Conservation (phyloP, 257 asterid species). For the Scutellaria baicalensis region DNA sequence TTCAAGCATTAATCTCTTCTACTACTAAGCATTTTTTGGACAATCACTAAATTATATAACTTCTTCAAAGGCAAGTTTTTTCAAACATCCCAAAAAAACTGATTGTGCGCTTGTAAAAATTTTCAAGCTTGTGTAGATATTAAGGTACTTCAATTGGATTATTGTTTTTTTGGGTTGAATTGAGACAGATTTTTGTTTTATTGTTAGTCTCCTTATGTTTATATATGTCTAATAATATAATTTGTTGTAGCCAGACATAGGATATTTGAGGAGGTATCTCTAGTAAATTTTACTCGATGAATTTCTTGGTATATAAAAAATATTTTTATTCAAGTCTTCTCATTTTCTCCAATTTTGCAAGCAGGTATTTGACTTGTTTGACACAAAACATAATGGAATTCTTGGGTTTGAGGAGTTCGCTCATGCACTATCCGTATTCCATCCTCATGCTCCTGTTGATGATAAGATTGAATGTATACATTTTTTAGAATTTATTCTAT, state of each 20-base stretch:
- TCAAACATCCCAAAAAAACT: background rate
- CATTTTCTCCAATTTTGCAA: background rate
- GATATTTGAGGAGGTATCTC: no score
- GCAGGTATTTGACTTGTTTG: constrained; percentile 96
- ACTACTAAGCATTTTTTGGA: no score
- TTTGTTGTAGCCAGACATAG: no score
- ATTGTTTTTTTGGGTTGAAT: no score
- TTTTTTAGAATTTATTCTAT: background rate
- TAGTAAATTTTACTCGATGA: background rate
- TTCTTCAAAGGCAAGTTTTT: no score
- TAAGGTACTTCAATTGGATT: no score
- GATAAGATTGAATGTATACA: constrained; percentile 85
- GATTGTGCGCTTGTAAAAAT: background rate
- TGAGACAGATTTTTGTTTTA: no score
- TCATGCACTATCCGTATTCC: constrained; percentile 97
- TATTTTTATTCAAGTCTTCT: constrained; percentile 7
- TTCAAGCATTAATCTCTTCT: no score
- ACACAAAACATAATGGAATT: constrained; percentile 92
- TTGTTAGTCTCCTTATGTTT: no score
- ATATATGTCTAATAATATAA: no score
- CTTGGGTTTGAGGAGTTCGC: constrained; percentile 99
- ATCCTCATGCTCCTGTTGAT: constrained; percentile 96
- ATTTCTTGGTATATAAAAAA: background rate
- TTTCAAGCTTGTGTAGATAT: background rate
- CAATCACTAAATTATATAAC: no score